Evolutionary conservation across 805 yeast genomes (phyloP), one percentile per base, ranked within the genome.

Genomic region (Kodamaea lidongshanica): DNA sequence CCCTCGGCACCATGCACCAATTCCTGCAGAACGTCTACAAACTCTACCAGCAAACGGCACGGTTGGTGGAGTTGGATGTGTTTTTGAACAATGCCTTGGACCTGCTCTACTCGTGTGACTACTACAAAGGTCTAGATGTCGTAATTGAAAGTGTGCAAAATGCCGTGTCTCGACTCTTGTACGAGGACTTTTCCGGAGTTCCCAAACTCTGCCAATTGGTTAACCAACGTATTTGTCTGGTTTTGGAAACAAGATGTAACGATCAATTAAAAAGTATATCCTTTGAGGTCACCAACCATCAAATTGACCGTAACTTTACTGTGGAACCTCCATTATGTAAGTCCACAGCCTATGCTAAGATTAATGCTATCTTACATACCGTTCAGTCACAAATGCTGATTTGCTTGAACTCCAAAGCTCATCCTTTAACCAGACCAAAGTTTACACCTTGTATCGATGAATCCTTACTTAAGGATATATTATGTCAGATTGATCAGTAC

Each of bases 21-120:
- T 54, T 62, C 19, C 61, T 54, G 33, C 33, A 34, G 2, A 38
- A 38, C 8, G 42, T 57, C 3, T 42, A 42, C 19, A 28, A 34
- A 6, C 40, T 59, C 12, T 38, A 38, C 26, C 32, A 36, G 4
- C 52, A 49, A 30, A 21, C 42, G 16, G 41, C 42, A 19, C 41
- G 33, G 25, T 29, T 57, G 10, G 33, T 41, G 1, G 33, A 25
- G 15, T 38, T 52, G 17, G 37, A 50, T 26, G 19, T 37, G 6
- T 40, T 34, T 23, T 35, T 57, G 13, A 24, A 30, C 12, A 22
- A 33, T 7, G 14, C 19, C 6, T 48, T 45, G 23, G 32, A 16
- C 19, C 25, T 34, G 3, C 39, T 59, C 12, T 37, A 35, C 18
- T 27, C 32, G 4, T 42, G 54, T 27, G 29, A 30, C 2, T 58